phyloP scores from a whole-genome alignment of 805 yeast species.

The Limtongia smithiae region DNA sequence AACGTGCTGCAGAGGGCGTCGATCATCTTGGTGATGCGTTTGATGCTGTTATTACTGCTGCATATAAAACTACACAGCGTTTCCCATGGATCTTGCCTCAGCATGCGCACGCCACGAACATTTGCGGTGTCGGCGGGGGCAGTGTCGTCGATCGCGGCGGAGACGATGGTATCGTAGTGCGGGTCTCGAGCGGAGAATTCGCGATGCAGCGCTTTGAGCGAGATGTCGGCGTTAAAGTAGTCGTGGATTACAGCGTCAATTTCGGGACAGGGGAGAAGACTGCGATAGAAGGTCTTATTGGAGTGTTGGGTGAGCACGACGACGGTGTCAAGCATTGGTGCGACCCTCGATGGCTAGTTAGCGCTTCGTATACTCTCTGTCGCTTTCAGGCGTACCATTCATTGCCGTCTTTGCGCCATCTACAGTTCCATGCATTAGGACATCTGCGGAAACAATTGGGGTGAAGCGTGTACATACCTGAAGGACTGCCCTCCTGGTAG shows the following conservation, averaged over 20 bases:
- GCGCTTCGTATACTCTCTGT: not conserved
- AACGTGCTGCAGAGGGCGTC: slow-evolving; percentile 66
- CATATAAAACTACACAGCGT: slow-evolving; percentile 86
- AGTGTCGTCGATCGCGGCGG: slow-evolving; percentile 43
- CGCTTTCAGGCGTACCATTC: slow-evolving; percentile 43
- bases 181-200: slow-evolving; percentile 62
- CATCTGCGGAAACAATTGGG: not conserved
- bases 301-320: slow-evolving; percentile 59
- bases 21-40: slow-evolving; percentile 81
- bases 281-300: slow-evolving; percentile 49
- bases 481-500: slow-evolving; percentile 84
- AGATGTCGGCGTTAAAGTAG: slow-evolving; percentile 66
- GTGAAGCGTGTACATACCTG: slow-evolving; percentile 32
- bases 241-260: slow-evolving; percentile 49
- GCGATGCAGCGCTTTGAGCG: slow-evolving; percentile 50
- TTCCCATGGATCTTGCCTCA: slow-evolving; percentile 97
- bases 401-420: slow-evolving; percentile 64
- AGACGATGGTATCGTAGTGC: slow-evolving; percentile 41
- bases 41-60: slow-evolving; percentile 92
- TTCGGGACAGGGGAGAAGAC: slow-evolving; percentile 34
- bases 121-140: no score
- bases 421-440: slow-evolving; percentile 7
- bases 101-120: slow-evolving; percentile 85
- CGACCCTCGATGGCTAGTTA: slow-evolving; percentile 42
- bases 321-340: slow-evolving; percentile 56